A percentile compares a stretch with the other conserved stretches of the same genome.
phyloP scores from a whole-genome alignment of 768 basidiomycete species.

The Boletellus sp. region DNA sequence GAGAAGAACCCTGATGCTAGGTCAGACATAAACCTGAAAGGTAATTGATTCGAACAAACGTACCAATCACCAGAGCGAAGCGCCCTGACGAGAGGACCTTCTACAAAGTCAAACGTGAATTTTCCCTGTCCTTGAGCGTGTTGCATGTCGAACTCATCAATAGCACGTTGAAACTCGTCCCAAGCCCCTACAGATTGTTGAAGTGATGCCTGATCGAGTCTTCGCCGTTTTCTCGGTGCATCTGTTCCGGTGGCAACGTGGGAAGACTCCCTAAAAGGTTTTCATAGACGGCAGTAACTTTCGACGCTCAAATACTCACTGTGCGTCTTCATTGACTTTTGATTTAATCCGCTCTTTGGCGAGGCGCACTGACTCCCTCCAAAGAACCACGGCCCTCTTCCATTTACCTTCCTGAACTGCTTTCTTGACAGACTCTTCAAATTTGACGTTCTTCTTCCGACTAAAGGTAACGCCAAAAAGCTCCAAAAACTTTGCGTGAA shows the following conservation, averaged over 20 bases:
- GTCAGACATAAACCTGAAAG: constrained; percentile 1
- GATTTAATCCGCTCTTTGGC: constrained; percentile 60
- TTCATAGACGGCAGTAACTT: background rate
- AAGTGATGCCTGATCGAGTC: constrained; percentile 44
- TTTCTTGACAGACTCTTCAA: constrained; percentile 75
- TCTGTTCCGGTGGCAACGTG: constrained; percentile 37
- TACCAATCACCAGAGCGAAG: constrained; percentile 88
- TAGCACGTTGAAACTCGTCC: constrained; percentile 61
- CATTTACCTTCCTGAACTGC: constrained; percentile 81
- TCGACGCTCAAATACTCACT: constrained; percentile 16
- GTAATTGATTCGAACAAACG: constrained; percentile 24
- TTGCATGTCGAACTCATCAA: constrained; percentile 82
- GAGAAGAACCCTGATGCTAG: constrained; percentile 70
- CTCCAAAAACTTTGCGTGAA: constrained; percentile 73
- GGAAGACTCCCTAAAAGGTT: constrained; percentile 6
- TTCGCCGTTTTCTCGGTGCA: constrained; percentile 67
- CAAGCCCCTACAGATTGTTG: constrained; percentile 53
- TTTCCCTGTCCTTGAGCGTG: constrained; percentile 86
- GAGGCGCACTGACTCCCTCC: constrained; percentile 72
- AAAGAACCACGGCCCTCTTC: constrained; percentile 78
- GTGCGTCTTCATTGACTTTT: constrained; percentile 29
- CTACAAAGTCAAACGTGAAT: constrained; percentile 92
- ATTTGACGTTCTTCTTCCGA: constrained; percentile 82
- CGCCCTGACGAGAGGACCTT: constrained; percentile 93
- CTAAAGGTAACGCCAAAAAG: constrained; percentile 88